Base-by-base conservation (phyloP, 805 yeast genomes). In the Metschnikowia matae region DNA sequence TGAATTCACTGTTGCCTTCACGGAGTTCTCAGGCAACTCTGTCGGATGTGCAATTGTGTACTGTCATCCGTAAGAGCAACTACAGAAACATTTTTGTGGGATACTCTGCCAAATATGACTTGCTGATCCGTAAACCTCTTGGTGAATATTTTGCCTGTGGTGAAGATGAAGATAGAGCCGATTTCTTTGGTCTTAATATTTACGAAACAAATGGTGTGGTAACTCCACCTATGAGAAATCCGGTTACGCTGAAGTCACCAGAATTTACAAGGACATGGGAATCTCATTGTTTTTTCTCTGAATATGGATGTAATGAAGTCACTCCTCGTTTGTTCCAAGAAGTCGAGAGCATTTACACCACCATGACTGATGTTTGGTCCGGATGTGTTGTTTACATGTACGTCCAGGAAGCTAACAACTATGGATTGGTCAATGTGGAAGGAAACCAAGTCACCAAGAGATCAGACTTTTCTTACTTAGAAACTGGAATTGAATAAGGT, bases 131-230 rank as follows among this genome's bases (percentile, higher is more conserved):
- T 75, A 81, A 80, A 46, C 60, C 74, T 41, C 73, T 85, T 60
- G 91, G 91, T 51, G 87, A 84, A 59, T 87, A 83, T 70, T 87
- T 87, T 60, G 78, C 83, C 40, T 87, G 94, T 75, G 92, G 92
- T 69, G 81, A 76, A 53, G 73, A 66, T 6, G 83, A 77, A 49
- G 83, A 66, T 18, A 75, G 75, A 58, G 90, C 89, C 53, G 94
- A 87, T 68, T 87, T 87, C 77, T 87, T 85, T 66, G 94, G 94
- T 78, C 83, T 86, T 67, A 87, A 87, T 79, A 85, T 85, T 89
- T 87, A 87, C 75, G 89, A 85, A n/a, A n/a, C n/a, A n/a, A n/a
- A 74, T 87, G 94, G 94, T 86, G 94, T 77, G 92, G 92, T 62
- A 41, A 63, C 17, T 81, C 88, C 17, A 65, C 79, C 48, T 86